A percentile compares a stretch with the other conserved stretches of the same genome.
Evolutionary conservation across 139 green algal species (phyloP).

Genomic region (Nannochloris sp.): DNA sequence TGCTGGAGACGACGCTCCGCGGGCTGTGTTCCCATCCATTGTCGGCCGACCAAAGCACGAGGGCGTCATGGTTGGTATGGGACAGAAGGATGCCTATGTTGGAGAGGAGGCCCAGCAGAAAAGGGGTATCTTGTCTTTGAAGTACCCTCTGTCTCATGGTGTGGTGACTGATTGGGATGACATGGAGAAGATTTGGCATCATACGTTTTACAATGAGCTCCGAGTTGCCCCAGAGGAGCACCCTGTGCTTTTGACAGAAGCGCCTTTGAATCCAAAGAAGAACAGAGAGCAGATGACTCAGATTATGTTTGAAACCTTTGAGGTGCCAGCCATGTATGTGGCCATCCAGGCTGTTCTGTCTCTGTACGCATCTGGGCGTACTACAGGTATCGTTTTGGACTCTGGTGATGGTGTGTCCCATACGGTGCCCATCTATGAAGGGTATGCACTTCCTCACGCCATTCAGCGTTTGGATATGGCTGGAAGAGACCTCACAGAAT

Average conservation of each 20-base stretch:
- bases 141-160: constrained; percentile 96
- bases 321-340: constrained; percentile 94
- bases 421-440: constrained; percentile 97
- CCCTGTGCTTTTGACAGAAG: constrained; percentile 97
- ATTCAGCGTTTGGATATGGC: constrained; percentile 93
- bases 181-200: constrained; percentile 99
- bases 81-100: constrained; percentile 94
- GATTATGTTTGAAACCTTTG: constrained; percentile 99
- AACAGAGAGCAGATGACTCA: constrained; percentile 66
- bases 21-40: constrained; percentile 93
- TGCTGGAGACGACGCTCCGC: constrained; percentile 91
- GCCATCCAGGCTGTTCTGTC: constrained; percentile 95
- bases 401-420: constrained; percentile 94
- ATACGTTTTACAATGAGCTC: constrained; percentile 99
- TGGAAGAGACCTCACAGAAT: constrained; percentile 93
- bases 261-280: constrained; percentile 93
- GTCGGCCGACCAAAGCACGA: constrained; percentile 91
- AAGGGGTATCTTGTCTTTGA: constrained; percentile 91
- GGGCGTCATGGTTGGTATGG: constrained; percentile 90
- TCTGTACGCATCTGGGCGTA: constrained; percentile 93
- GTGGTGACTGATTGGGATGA: constrained; percentile 99
- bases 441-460: constrained; percentile 92
- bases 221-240: constrained; percentile 98
- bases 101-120: constrained; percentile 97
- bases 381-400: constrained; percentile 97